Evolutionary conservation across 768 basidiomycete species (phyloP).

Genomic region (Boletus sp.): DNA sequence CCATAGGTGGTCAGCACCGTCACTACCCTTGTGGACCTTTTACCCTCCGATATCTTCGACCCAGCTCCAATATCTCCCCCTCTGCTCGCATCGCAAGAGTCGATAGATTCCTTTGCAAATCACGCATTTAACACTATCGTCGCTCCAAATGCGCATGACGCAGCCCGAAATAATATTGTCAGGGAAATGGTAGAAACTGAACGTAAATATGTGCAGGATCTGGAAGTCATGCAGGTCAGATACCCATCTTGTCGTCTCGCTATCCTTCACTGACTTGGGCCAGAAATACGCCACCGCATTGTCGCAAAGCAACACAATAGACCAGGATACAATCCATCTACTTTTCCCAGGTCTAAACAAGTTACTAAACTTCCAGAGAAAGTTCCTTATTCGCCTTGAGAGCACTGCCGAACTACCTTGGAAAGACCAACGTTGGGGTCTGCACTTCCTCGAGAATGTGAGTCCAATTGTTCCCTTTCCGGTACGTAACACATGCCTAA

Average conservation of each 20-base stretch:
- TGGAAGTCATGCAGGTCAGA: constrained; percentile 92
- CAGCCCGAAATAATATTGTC: constrained; percentile 72
- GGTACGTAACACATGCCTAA: constrained; percentile 30
- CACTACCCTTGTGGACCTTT: constrained; percentile 72
- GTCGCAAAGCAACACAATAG: constrained; percentile 77
- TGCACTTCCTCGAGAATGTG: constrained; percentile 79
- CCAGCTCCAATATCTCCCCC: constrained; percentile 57
- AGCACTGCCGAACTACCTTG: constrained; percentile 79
- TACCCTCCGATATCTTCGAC: constrained; percentile 69
- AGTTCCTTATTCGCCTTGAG: constrained; percentile 88
- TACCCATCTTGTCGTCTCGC: not conserved
- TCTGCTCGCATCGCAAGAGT: constrained; percentile 52
- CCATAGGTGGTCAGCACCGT: constrained; percentile 85
- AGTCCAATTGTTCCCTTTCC: constrained; percentile 30
- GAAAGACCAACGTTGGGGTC: constrained; percentile 86
- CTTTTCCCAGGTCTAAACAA: constrained; percentile 95
- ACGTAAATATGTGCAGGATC: constrained; percentile 92
- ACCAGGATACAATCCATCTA: constrained; percentile 92
- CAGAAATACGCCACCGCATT: constrained; percentile 89
- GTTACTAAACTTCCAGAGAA: constrained; percentile 93
- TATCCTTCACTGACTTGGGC: constrained; percentile 12
- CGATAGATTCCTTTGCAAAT: constrained; percentile 53
- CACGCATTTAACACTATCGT: constrained; percentile 40
- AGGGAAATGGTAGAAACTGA: constrained; percentile 93
- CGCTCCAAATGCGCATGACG: constrained; percentile 56